phyloP scores from a whole-genome alignment of 176 grass and related monocot species.

The Microstegium vimineum region DNA sequence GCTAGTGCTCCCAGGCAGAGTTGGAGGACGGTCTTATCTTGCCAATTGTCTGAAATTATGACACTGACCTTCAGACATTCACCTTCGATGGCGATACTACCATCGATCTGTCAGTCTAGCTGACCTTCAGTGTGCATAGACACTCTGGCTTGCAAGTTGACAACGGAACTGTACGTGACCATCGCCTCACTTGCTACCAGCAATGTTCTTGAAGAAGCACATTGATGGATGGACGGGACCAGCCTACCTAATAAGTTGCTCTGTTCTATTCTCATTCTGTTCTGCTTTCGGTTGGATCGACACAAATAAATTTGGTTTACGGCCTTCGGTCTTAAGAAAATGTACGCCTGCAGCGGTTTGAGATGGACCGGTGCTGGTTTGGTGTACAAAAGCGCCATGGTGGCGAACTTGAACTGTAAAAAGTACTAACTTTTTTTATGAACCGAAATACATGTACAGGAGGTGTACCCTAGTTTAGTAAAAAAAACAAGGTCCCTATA shows the following conservation, averaged over 20 bases:
- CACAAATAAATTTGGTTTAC: neutral
- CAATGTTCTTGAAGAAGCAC: neutral
- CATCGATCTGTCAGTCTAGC: neutral
- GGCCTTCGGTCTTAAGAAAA: no score
- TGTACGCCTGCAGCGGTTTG: no score
- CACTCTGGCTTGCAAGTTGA: neutral
- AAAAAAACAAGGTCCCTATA: no score
- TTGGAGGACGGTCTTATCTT: neutral
- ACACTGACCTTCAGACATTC: neutral
- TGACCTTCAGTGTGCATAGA: neutral
- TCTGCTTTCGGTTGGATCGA: neutral
- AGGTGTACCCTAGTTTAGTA: no score
- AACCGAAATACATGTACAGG: neutral
- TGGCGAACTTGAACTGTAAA: neutral
- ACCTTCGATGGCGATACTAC: neutral
- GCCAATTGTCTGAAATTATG: neutral
- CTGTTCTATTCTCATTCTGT: neutral
- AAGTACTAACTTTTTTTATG: neutral
- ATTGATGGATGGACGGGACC: neutral
- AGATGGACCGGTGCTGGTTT: no score
- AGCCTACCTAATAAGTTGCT: neutral
- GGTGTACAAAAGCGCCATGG: no score
- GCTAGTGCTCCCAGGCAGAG: neutral
- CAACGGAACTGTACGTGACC: neutral
- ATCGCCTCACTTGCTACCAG: neutral